Evolutionary conservation across 352 stramenopile genomes (phyloP).

Genomic region (Achlya hypogyna): DNA sequence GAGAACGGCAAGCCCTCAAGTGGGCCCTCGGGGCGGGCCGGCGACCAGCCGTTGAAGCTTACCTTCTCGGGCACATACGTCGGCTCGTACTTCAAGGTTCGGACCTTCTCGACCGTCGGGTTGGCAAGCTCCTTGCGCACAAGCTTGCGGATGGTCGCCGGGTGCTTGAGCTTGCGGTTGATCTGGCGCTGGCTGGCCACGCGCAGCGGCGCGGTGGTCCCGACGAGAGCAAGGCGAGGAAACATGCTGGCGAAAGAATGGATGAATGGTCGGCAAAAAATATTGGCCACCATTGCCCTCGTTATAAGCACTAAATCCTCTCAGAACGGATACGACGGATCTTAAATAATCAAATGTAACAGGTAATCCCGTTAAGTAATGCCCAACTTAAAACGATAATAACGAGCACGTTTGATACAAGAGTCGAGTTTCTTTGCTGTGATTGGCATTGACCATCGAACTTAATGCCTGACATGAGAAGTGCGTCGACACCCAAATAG

Average conservation of each 20-base stretch:
- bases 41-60: conserved; percentile 84
- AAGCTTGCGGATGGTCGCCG: conserved; percentile 51
- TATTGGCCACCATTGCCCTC: background rate
- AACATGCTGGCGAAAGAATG: conserved; percentile 33
- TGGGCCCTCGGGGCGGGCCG: conserved; percentile 46
- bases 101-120: conserved; percentile 39
- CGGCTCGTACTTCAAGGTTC: conserved; percentile 73
- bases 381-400: background rate
- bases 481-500: too few relatives aligned
- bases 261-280: conserved; percentile 7
- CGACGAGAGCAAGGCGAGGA: conserved; percentile 46
- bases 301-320: background rate
- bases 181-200: conserved; percentile 81
- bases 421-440: too few relatives aligned
- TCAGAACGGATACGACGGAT: background rate
- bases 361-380: too few relatives aligned
- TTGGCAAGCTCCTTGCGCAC: conserved; percentile 37
- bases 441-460: too few relatives aligned
- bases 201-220: conserved; percentile 39
- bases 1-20: conserved; percentile 56
- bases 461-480: too few relatives aligned
- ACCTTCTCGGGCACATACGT: conserved; percentile 73
- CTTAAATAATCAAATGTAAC: background rate
- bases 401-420: too few relatives aligned
- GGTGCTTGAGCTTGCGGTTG: conserved; percentile 70